Base-by-base conservation (phyloP, 495 filamentous ascomycete species). In the Trypethelium eluteriae region DNA sequence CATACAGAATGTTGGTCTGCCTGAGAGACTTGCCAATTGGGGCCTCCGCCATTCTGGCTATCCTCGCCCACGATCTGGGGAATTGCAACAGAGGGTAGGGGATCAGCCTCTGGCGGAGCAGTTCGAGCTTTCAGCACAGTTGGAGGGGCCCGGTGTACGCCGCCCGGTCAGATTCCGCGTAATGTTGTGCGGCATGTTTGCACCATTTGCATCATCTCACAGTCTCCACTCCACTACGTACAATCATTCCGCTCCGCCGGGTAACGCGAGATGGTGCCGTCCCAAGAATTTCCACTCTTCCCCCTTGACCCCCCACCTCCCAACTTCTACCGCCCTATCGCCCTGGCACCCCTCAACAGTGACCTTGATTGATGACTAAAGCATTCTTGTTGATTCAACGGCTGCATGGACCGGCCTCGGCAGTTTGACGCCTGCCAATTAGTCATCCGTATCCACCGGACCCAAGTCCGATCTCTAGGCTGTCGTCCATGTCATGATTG, bases 11-110 rank as follows among this genome's bases (percentile, higher is more conserved):
- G 25, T 12, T 35, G 11, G 18, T 34, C 46, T 32, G 49, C 0
- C 38, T 32, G 50, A 6, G 34, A 49, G 12, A 50, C 69, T 32
- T 68, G 73, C 72, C 72, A 66, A 75, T 74, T 16, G 74, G 72
- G 39, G 63, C 64, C 34, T 74, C 72, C 47, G 72, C 70, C 72
- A 74, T 74, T n/a, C 5, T 67, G 66, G 53, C 53, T 59, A 14
- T 34, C 53, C 25, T 35, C 34, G 53, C 25, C 53, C 53, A 59
- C 7, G 5, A 14, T 2, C 36, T 7, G 53, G 49, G 16, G n/a
- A 14, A 53, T 25, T 25, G 25, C 12, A 25, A 53, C 5, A 18
- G 18, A 16, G 49, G 18, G 49, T 5, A 53, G 49, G 0, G 18
- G 18, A 53, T 53, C 49, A 25, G 18, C 49, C 49, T 53, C 18